These are phyloP conservation scores for Acanthamoeba quina DNA, from an alignment of 208 protist genomes.

Conservation along the genomic window DNA sequence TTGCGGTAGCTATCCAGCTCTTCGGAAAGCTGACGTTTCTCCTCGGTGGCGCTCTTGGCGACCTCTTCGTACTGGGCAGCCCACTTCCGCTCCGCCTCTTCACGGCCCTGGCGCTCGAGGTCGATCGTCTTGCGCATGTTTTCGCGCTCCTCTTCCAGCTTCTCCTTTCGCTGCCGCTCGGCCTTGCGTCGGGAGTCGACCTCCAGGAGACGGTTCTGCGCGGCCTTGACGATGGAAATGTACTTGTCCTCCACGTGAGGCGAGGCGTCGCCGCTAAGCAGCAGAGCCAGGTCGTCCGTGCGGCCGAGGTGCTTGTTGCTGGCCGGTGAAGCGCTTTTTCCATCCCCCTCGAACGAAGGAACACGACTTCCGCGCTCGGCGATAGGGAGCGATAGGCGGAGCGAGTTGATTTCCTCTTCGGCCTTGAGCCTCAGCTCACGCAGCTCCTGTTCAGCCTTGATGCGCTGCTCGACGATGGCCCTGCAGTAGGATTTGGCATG, in stretches of 20 bases:
- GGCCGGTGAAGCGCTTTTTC: neutral
- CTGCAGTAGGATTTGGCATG: neutral
- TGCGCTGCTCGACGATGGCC: constrained; percentile 9
- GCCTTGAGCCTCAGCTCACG: constrained; percentile 18
- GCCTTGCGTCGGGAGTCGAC: neutral
- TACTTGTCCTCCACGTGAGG: constrained; percentile 23
- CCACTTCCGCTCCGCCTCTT: constrained; percentile 20
- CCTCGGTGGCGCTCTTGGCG: neutral
- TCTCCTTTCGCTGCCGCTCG: constrained; percentile 18
- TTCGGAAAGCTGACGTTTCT: constrained; percentile 16
- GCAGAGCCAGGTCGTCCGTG: neutral
- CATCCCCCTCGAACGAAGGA: neutral
- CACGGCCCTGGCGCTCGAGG: constrained; percentile 34
- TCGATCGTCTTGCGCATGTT: constrained; percentile 24
- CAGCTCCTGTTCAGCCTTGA: constrained; percentile 36
- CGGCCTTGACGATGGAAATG: neutral
- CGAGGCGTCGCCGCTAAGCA: neutral
- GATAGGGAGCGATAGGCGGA: constrained; percentile 30
- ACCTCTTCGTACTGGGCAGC: neutral
- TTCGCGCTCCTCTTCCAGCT: constrained; percentile 44
- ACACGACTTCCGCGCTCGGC: neutral
- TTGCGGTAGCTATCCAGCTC: constrained; percentile 38
- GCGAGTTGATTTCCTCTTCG: constrained; percentile 18
- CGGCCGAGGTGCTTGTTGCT: neutral
- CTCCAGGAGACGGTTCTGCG: neutral